Percentiles rank a stretch among this genome's conserved stretches.
phyloP scores from a whole-genome alignment of 257 asterid species.

The Ballota nigra region DNA sequence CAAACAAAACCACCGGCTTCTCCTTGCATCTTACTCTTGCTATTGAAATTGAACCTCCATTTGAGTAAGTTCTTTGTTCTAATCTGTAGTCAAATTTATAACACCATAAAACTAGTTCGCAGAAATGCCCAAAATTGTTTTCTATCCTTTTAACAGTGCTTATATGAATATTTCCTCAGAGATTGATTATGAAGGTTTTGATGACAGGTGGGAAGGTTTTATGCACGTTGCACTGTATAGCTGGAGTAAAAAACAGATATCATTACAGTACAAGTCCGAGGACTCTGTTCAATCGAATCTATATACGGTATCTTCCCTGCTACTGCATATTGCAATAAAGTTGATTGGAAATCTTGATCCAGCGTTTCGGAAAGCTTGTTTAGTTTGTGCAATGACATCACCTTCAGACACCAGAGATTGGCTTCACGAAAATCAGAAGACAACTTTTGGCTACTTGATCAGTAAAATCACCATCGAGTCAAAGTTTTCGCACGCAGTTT shows the following conservation, averaged over 20 bases:
- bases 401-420: constrained; percentile 32
- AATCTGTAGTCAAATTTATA: not conserved
- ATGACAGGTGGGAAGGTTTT: constrained; percentile 88
- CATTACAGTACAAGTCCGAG: not conserved
- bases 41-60: constrained; percentile 83
- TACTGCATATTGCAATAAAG: constrained; percentile 56
- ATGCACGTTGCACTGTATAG: constrained; percentile 53
- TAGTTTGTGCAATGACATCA: constrained; percentile 57
- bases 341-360: constrained; percentile 54
- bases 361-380: constrained; percentile 65
- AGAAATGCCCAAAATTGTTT: not conserved
- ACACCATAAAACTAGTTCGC: not conserved
- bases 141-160: not conserved
- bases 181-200: constrained; percentile 11
- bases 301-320: constrained; percentile 35
- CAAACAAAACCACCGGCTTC: constrained; percentile 33
- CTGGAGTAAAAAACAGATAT: constrained; percentile 50
- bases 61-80: constrained; percentile 56
- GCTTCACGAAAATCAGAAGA: constrained; percentile 42
- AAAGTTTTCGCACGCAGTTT: constrained; percentile 37
- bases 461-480: constrained; percentile 37
- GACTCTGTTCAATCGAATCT: constrained; percentile 30
- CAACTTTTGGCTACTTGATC: constrained; percentile 44
- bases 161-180: not conserved
- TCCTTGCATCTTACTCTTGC: constrained; percentile 86